Conservation (phyloP, 345 rosid genomes). For the Ricinus communis region DNA sequence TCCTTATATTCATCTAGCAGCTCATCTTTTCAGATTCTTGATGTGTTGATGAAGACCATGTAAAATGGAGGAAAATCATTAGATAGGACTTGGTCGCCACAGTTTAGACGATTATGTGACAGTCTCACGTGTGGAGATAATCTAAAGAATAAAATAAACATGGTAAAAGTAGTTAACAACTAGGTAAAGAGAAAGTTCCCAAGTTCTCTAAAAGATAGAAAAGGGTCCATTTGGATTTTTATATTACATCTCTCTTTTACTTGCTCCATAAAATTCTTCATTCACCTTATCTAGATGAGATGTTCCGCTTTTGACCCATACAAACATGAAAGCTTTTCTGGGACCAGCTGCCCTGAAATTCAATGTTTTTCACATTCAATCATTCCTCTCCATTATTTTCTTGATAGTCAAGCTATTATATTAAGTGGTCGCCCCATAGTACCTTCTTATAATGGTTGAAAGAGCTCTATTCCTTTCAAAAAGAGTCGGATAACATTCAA, state of each 20-base stretch:
- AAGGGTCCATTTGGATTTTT: neutral
- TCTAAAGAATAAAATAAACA: neutral
- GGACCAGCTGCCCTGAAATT: constrained; percentile 6
- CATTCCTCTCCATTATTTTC: constrained; percentile 25
- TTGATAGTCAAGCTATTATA: constrained; percentile 29
- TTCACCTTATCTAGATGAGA: constrained; percentile 19
- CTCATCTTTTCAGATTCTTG: too few species aligned
- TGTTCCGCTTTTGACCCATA: constrained; percentile 26
- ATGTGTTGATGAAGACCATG: too few species aligned
- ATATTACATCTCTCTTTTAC: neutral
- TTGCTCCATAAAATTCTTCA: neutral
- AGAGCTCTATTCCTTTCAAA: constrained; percentile 8
- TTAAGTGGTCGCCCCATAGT: constrained; percentile 19
- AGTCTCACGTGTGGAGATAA: too few species aligned
- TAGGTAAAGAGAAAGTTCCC: neutral
- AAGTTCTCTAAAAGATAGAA: neutral
- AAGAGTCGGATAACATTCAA: constrained; percentile 8
- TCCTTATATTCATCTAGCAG: neutral
- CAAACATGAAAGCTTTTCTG: neutral
- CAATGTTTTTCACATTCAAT: constrained; percentile 18
- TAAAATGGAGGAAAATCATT: too few species aligned
- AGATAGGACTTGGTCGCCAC: too few species aligned
- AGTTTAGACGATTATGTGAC: too few species aligned
- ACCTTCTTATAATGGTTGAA: constrained; percentile 4
- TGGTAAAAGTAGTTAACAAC: neutral